Conservation (phyloP, 306 rosid species). For the Senna siamea region DNA sequence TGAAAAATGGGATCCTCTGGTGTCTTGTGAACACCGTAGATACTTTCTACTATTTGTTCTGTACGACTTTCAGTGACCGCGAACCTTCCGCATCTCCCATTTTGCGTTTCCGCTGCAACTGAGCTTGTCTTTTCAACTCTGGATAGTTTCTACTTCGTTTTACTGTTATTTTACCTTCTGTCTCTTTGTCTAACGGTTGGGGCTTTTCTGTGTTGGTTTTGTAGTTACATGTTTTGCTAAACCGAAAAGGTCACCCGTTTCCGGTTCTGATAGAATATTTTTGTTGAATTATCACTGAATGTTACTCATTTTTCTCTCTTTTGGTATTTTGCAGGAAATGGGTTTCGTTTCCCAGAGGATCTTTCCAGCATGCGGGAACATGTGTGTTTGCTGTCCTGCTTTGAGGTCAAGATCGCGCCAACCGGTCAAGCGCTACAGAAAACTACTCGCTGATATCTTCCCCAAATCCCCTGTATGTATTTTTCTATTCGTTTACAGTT, state of each 20-base stretch:
- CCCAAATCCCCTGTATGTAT: constrained; percentile 80
- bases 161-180: constrained; percentile 6
- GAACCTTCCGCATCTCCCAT: background rate
- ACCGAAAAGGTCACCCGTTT: background rate
- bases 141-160: constrained; percentile 17
- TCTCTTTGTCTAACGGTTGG: background rate
- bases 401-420: constrained; percentile 94
- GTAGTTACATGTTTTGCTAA: background rate
- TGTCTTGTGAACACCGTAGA: background rate
- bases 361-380: constrained; percentile 92
- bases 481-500: background rate
- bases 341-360: constrained; percentile 89
- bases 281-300: constrained; percentile 27
- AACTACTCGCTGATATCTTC: constrained; percentile 85
- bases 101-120: constrained; percentile 10
- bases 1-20: background rate
- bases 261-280: constrained; percentile 24
- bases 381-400: constrained; percentile 99
- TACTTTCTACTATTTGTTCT: constrained; percentile 16
- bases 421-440: constrained; percentile 95
- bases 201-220: background rate
- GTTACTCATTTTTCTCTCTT: constrained; percentile 17
- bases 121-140: constrained; percentile 21
- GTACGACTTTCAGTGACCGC: constrained; percentile 1
- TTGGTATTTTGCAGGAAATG: constrained; percentile 64